These are phyloP conservation scores for Arthrobotrys sinensis DNA, from an alignment of 2,329 filamentous ascomycete genomes.

Conservation along the genomic window DNA sequence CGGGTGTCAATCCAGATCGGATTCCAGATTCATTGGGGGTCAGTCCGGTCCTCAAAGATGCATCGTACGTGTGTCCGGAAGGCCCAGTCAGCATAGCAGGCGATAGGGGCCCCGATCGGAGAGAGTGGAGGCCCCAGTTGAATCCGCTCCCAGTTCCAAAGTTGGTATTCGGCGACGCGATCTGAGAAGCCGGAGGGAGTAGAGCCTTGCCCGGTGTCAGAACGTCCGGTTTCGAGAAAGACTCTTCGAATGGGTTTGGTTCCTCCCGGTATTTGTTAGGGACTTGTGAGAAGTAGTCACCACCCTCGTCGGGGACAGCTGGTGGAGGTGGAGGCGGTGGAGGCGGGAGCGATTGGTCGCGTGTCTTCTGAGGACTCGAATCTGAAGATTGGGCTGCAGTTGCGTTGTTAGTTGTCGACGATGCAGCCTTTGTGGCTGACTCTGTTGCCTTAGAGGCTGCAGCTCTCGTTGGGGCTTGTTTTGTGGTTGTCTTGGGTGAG, in stretches of 20 bases:
- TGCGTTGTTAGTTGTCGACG: conserved; percentile 22
- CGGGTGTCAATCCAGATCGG: conserved; percentile 90
- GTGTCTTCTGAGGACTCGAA: conserved; percentile 58
- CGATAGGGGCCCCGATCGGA: conserved; percentile 92
- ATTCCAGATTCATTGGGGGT: conserved; percentile 97
- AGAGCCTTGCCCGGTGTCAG: conserved; percentile 77
- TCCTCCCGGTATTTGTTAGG: conserved; percentile 78
- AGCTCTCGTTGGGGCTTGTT: conserved; percentile 30
- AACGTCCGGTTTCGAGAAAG: conserved; percentile 78
- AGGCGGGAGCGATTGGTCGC: conserved; percentile 69
- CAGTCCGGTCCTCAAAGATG: conserved; percentile 79
- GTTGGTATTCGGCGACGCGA: conserved; percentile 90
- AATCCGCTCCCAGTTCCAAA: conserved; percentile 81
- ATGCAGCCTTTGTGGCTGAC: conserved; percentile 28
- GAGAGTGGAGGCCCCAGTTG: conserved; percentile 85
- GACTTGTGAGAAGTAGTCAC: conserved; percentile 70
- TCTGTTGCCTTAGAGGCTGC: conserved; percentile 38
- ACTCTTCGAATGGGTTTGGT: conserved; percentile 97
- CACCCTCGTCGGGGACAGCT: conserved; percentile 68
- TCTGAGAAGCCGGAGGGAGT: conserved; percentile 87
- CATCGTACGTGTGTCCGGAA: conserved; percentile 78
- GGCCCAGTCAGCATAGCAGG: conserved; percentile 97
- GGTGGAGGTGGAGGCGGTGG: conserved; percentile 70
- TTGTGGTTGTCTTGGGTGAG: conserved; percentile 46
- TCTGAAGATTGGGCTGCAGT: conserved; percentile 10